Evolutionary conservation across 129 eudicot species (phyloP).

Genomic region (carrot (Daucus carota)): DNA sequence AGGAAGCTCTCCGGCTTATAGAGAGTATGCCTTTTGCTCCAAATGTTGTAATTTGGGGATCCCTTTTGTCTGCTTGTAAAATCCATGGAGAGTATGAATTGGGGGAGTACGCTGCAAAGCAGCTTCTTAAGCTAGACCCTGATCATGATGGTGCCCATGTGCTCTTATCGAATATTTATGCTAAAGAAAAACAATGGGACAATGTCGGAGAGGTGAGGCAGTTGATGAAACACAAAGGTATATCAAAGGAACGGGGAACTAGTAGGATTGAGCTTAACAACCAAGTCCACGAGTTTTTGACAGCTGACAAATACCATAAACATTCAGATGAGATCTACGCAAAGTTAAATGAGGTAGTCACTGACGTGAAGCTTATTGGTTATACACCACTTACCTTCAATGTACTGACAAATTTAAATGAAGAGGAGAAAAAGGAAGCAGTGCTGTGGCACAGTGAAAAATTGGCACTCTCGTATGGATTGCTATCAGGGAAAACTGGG

Average conservation of each 20-base stretch:
- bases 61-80: constrained; percentile 64
- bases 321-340: constrained; percentile 47
- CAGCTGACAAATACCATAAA: constrained; percentile 44
- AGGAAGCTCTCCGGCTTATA: constrained; percentile 53
- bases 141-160: constrained; percentile 72
- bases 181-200: constrained; percentile 59
- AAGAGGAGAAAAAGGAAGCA: constrained; percentile 49
- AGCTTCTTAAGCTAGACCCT: constrained; percentile 60
- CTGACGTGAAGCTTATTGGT: constrained; percentile 42
- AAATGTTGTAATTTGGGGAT: constrained; percentile 69
- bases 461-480: constrained; percentile 53
- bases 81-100: constrained; percentile 51
- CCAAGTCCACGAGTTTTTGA: constrained; percentile 52
- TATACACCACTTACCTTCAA: constrained; percentile 44
- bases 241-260: constrained; percentile 51
- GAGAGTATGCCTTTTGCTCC: constrained; percentile 71
- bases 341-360: constrained; percentile 49
- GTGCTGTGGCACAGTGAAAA: constrained; percentile 72
- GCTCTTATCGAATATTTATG: constrained; percentile 55
- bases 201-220: constrained; percentile 45
- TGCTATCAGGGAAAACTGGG: constrained; percentile 29
- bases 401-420: constrained; percentile 58
- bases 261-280: constrained; percentile 59
- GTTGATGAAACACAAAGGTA: constrained; percentile 48
- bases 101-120: constrained; percentile 81